Percentiles rank a stretch among this genome's conserved stretches.
phyloP scores from a whole-genome alignment of 805 yeast genomes.

The Candida tammaniensis region DNA sequence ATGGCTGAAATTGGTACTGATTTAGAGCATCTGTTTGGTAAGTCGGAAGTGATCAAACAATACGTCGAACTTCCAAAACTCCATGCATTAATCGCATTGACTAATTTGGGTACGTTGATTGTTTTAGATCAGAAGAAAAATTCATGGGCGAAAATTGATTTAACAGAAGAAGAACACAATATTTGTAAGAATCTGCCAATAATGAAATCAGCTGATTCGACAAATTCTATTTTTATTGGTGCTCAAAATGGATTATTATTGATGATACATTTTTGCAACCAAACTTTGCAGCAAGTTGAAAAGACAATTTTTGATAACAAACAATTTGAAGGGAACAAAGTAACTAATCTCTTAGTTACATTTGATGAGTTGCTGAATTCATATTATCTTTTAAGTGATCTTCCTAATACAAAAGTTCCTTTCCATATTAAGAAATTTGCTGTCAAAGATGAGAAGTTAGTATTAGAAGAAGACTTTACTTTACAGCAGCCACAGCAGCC shows the following conservation, averaged over 20 bases:
- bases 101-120: slow-evolving; percentile 59
- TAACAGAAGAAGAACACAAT: slow-evolving; percentile 14
- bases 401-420: slow-evolving; percentile 64
- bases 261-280: slow-evolving; percentile 24
- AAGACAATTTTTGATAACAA: slow-evolving; percentile 20
- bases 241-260: slow-evolving; percentile 41
- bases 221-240: slow-evolving; percentile 26
- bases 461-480: slow-evolving; percentile 23
- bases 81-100: slow-evolving; percentile 47
- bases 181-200: slow-evolving; percentile 39
- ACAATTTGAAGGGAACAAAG: slow-evolving; percentile 31
- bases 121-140: slow-evolving; percentile 18
- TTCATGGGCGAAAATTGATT: slow-evolving; percentile 22
- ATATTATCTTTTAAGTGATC: slow-evolving; percentile 47
- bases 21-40: slow-evolving; percentile 24
- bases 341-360: slow-evolving; percentile 47
- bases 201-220: slow-evolving; percentile 37
- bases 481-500: slow-evolving; percentile 42
- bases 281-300: background rate
- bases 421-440: slow-evolving; percentile 43
- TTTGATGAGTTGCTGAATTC: slow-evolving; percentile 14
- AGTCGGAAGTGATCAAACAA: slow-evolving; percentile 61
- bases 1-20: slow-evolving; percentile 31
- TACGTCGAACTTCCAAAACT: slow-evolving; percentile 45
- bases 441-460: slow-evolving; percentile 15